A percentile compares a stretch with the other conserved stretches of the same genome.
Conservation (phyloP, 2,329 filamentous ascomycete species). For the Fusarium udum region DNA sequence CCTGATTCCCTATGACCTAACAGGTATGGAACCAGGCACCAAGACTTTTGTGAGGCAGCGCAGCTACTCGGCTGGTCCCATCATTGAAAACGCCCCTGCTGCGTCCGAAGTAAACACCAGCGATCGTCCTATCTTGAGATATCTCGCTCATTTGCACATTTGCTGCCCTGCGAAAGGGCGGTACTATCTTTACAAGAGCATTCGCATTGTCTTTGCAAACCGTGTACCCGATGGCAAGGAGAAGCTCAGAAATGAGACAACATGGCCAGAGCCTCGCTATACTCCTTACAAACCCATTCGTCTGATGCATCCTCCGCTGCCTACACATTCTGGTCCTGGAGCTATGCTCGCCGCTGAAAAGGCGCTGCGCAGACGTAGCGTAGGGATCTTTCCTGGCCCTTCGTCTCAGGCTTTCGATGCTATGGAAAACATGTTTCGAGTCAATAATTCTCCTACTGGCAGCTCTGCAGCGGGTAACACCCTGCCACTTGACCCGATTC, state of each 20-base stretch:
- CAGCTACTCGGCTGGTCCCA: slow-evolving; percentile 87
- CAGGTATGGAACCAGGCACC: slow-evolving; percentile 90
- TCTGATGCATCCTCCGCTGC: slow-evolving; percentile 57
- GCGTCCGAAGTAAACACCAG: slow-evolving; percentile 39
- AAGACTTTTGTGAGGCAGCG: slow-evolving; percentile 97
- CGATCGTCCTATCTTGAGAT: slow-evolving; percentile 80
- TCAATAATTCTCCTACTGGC: slow-evolving; percentile 19
- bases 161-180: slow-evolving; percentile 85
- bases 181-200: slow-evolving; percentile 89
- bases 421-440: slow-evolving; percentile 44
- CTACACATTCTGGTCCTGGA: slow-evolving; percentile 52
- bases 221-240: slow-evolving; percentile 96
- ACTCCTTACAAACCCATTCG: slow-evolving; percentile 80
- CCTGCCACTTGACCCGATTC: slow-evolving; percentile 60
- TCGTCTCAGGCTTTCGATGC: slow-evolving; percentile 48
- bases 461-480: slow-evolving; percentile 45
- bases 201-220: slow-evolving; percentile 96
- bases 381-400: slow-evolving; percentile 56
- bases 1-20: slow-evolving; percentile 89
- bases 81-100: slow-evolving; percentile 72
- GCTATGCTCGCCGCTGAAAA: slow-evolving; percentile 67
- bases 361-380: slow-evolving; percentile 66
- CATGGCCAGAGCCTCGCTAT: slow-evolving; percentile 87
- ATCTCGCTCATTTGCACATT: slow-evolving; percentile 92
- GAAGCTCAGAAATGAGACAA: slow-evolving; percentile 87